These are phyloP conservation scores for Crithidia expoeki DNA, from an alignment of 208 protist genomes.

Conservation along the genomic window DNA sequence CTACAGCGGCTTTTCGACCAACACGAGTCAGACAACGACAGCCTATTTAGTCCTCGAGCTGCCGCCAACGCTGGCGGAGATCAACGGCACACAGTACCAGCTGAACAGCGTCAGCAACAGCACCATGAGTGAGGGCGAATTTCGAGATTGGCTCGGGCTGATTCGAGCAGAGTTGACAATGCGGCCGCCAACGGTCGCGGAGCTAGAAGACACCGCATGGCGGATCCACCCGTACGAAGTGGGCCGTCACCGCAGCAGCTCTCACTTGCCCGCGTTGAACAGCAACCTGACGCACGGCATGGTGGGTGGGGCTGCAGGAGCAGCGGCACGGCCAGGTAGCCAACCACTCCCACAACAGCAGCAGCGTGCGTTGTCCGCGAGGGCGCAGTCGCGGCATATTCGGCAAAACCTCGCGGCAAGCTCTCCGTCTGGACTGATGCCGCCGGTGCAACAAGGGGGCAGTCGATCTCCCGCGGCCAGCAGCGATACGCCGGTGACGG, in stretches of 20 bases:
- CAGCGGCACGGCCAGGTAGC: background rate
- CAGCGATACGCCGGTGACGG: slow-evolving; percentile 5
- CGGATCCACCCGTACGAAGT: slow-evolving; percentile 39
- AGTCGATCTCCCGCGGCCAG: slow-evolving; percentile 5
- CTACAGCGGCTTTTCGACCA: slow-evolving; percentile 78
- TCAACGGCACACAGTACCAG: slow-evolving; percentile 80
- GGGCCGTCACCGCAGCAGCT: slow-evolving; percentile 21
- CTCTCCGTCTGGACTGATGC: slow-evolving; percentile 2
- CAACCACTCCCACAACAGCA: slow-evolving; percentile 8
- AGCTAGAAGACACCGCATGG: slow-evolving; percentile 35
- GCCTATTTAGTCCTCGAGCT: slow-evolving; percentile 64
- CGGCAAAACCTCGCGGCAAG: slow-evolving; percentile 17
- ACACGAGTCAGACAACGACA: slow-evolving; percentile 44
- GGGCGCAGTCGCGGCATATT: slow-evolving; percentile 18
- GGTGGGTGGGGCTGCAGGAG: background rate
- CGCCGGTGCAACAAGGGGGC: slow-evolving; percentile 5
- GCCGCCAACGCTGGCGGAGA: slow-evolving; percentile 45
- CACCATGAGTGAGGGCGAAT: slow-evolving; percentile 70
- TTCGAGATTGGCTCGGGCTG: slow-evolving; percentile 59
- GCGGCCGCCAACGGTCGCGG: slow-evolving; percentile 34
- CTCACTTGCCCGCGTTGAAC: background rate
- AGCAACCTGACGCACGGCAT: background rate
- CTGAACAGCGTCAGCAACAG: slow-evolving; percentile 89
- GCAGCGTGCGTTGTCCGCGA: slow-evolving; percentile 25
- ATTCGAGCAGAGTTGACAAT: slow-evolving; percentile 34